phyloP scores from a whole-genome alignment of 768 basidiomycete genomes.

The Mycena galericulata region DNA sequence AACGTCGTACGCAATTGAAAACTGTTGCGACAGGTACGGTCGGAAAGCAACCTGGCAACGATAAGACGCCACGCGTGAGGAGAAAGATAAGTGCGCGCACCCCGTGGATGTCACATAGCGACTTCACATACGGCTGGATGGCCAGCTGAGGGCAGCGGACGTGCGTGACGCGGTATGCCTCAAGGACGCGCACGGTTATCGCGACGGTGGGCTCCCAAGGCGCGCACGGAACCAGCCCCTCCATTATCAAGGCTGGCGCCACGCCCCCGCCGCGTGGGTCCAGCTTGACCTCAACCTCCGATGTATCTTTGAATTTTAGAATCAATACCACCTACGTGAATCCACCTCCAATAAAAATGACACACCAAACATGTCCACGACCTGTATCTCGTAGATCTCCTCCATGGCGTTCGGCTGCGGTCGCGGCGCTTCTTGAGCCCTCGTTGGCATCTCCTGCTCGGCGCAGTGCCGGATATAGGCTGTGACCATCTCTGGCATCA shows the following conservation, averaged over 20 bases:
- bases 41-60: conserved; percentile 11
- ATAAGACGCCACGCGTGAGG: not conserved
- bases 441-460: not conserved
- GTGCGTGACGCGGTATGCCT: conserved; percentile 24
- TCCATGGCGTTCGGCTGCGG: not conserved
- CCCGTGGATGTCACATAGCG: conserved; percentile 5
- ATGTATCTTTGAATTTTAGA: not conserved
- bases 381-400: not conserved
- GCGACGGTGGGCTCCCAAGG: conserved; percentile 23
- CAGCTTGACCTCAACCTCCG: not conserved
- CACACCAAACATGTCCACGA: not conserved
- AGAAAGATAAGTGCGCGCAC: not conserved
- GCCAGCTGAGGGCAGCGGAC: not conserved
- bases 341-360: not conserved
- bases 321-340: not conserved
- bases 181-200: conserved; percentile 19
- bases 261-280: not conserved
- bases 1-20: conserved; percentile 34
- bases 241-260: not conserved
- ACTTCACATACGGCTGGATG: not conserved
- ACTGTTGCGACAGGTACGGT: conserved; percentile 30
- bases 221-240: conserved; percentile 21
- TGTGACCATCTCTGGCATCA: not conserved
- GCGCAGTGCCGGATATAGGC: not conserved
- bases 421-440: not conserved